These are phyloP conservation scores for Henningerozyma blattae DNA, from an alignment of 805 yeast genomes.

Conservation along the genomic window DNA sequence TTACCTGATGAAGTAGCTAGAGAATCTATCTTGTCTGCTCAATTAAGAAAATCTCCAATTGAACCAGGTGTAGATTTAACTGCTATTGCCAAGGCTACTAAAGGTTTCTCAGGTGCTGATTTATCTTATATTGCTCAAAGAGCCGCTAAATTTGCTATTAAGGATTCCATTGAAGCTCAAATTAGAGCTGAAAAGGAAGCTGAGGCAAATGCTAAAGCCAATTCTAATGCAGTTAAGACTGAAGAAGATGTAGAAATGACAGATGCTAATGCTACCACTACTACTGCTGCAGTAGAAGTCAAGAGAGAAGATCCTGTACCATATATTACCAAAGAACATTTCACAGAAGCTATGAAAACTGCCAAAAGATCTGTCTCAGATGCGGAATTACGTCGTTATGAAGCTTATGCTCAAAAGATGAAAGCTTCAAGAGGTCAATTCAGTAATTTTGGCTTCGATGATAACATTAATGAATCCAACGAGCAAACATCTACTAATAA, in stretches of 20 bases:
- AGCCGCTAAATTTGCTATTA: slow-evolving; percentile 96
- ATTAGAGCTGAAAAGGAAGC: slow-evolving; percentile 18
- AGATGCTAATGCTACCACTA: slow-evolving; percentile 24
- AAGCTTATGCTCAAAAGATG: slow-evolving; percentile 94
- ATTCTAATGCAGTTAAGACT: slow-evolving; percentile 31
- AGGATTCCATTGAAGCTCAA: slow-evolving; percentile 90
- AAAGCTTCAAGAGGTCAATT: slow-evolving; percentile 94
- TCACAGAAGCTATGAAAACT: slow-evolving; percentile 99
- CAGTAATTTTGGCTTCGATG: slow-evolving; percentile 78
- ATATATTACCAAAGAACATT: slow-evolving; percentile 82
- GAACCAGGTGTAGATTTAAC: slow-evolving; percentile 89
- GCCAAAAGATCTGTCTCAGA: slow-evolving; percentile 96
- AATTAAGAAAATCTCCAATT: slow-evolving; percentile 94
- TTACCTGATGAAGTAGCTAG: slow-evolving; percentile 94
- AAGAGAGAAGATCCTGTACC: slow-evolving; percentile 93
- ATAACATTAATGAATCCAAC: slow-evolving; percentile 36
- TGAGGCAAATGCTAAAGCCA: slow-evolving; percentile 26
- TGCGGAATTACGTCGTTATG: slow-evolving; percentile 96
- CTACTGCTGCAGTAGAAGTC: slow-evolving; percentile 34
- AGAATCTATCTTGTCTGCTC: slow-evolving; percentile 85
- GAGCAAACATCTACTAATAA: slow-evolving; percentile 28
- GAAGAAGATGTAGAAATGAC: slow-evolving; percentile 39
- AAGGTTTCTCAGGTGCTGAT: slow-evolving; percentile 99
- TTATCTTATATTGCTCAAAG: slow-evolving; percentile 94
- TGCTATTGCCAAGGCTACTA: slow-evolving; percentile 87